Evolutionary conservation across 768 basidiomycete species (phyloP), one percentile per base, ranked within the genome.

Genomic region (Hericium coralloides): DNA sequence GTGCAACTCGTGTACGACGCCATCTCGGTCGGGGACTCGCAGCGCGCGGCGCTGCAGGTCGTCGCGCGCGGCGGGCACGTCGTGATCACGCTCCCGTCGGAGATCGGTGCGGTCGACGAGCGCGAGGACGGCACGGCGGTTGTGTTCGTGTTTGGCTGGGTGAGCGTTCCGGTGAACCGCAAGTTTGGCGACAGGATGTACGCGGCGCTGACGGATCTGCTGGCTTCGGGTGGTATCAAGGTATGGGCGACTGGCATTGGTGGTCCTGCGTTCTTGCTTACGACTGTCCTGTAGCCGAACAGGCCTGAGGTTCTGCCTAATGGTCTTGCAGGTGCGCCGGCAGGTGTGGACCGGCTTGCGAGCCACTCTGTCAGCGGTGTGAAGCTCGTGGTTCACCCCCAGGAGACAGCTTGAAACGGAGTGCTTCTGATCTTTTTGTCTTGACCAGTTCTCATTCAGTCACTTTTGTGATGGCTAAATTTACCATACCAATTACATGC

Each of bases 331-430:
- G 66, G 66, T 25, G 66, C 68, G 31, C 47, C 55, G 1, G 58
- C 49, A 17, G 68, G 59, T 4, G 39, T 68, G 23, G 31, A 65
- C 45, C 56, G 59, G 45, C 15, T 67, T 23, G 15, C 38, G 38
- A 55, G 23, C 2, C 55, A 64, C n/a, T 50, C 65, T 31, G 64
- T 67, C 39, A 68, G 67, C 38, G 67, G 67, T 3, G 52, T 63
- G 12, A 69, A 69, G 53, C 52, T 69, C 5, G 56, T 69, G 9
- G 64, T 56, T 18, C 60, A 12, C 18, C 49, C 31, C 52, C n/a
- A 26, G 47, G 55, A 52, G 20, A 50, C 22, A 22, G 22, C 7
- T 9, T 50, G 49, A 50, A 45, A n/a, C n/a, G n/a, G n/a, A n/a
- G n/a, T n/a, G n/a, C n/a, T n/a, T n/a, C n/a, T n/a, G n/a, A n/a